Evolutionary conservation across 169 alveolate genomes (phyloP), one percentile per base, ranked within the genome.

Genomic region (Plasmodium coatneyi): DNA sequence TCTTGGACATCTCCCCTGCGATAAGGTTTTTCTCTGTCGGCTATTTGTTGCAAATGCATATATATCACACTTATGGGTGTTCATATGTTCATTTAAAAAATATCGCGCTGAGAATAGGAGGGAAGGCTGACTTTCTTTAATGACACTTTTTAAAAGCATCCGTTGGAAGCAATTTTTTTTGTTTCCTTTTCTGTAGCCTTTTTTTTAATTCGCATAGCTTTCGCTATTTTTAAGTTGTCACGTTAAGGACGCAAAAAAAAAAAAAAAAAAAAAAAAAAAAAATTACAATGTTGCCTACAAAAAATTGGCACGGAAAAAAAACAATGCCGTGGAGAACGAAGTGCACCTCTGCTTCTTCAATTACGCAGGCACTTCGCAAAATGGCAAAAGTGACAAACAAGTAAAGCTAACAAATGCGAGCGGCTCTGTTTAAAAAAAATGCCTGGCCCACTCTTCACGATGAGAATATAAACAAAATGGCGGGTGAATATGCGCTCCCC

Each of bases 1-100:
- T 74, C 71, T 86, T 86, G 80, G 93, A 86, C 93, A 86, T 86
- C 41, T 74, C 43, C 70, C 19, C 72, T 66, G 76, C n/a, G 30
- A 25, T 25, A 7, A 28, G 30, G 0, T 66, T 66, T 28, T 22
- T 66, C 76, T 66, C 32, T 9, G 41, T 5, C 6, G 4, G 76
- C 36, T 66, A 66, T 66, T 66, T 49, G 60, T 49, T 49, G 60
- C 22, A 49, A 49, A 46, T 12, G 22, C 60, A 7, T 66, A 66
- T 66, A 25, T 28, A 66, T 25, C 36, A 66, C 14, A 6, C 0
- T 25, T 66, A 28, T 22, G 30, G 14, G 39, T 66, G 22, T 74
- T 34, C 43, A 74, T 74, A 74, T 2, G 46, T 74, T 5, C 30
- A 74, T 32, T 74, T 74, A 74, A 74, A 74, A 32, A 74, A 66